Evolutionary conservation across 257 asterid species (phyloP).

Genomic region (Marsdenia floribunda): DNA sequence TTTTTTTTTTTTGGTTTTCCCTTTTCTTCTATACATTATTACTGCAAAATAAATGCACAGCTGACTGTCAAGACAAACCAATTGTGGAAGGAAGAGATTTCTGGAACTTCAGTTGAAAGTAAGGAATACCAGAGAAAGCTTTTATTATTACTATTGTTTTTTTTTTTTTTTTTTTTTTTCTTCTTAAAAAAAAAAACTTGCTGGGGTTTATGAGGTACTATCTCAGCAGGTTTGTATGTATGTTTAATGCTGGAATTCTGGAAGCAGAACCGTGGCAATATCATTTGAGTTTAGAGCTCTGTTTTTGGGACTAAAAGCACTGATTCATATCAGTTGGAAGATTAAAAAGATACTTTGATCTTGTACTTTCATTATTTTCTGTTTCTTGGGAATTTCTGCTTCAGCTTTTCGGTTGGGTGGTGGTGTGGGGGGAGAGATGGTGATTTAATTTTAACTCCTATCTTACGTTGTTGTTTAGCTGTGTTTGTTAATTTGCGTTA

Average conservation of each 20-base stretch:
- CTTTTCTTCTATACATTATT: not conserved
- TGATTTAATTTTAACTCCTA: not conserved
- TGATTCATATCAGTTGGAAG: not conserved
- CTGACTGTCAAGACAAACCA: not conserved
- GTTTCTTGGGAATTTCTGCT: not conserved
- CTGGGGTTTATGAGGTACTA: conserved; percentile 28
- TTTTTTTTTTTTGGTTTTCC: no score
- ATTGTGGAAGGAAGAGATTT: conserved; percentile 43
- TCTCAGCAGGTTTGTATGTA: conserved; percentile 13
- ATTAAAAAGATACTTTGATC: not conserved
- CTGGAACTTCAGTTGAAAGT: conserved; percentile 40
- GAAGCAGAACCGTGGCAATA: not conserved
- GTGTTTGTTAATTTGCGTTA: not conserved
- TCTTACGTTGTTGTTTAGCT: not conserved
- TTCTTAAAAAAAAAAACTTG: not conserved
- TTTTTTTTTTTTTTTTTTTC: no score
- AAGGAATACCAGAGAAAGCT: conserved; percentile 36
- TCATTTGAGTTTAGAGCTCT: conserved; percentile 1
- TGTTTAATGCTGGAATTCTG: conserved; percentile 9
- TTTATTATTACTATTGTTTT: not conserved
- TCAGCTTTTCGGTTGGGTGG: not conserved
- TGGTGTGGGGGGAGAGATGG: not conserved
- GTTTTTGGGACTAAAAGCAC: not conserved
- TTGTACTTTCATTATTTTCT: not conserved
- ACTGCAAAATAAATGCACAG: not conserved